Conservation (phyloP, 2,329 filamentous ascomycete genomes). For the Nemania bipapillata region DNA sequence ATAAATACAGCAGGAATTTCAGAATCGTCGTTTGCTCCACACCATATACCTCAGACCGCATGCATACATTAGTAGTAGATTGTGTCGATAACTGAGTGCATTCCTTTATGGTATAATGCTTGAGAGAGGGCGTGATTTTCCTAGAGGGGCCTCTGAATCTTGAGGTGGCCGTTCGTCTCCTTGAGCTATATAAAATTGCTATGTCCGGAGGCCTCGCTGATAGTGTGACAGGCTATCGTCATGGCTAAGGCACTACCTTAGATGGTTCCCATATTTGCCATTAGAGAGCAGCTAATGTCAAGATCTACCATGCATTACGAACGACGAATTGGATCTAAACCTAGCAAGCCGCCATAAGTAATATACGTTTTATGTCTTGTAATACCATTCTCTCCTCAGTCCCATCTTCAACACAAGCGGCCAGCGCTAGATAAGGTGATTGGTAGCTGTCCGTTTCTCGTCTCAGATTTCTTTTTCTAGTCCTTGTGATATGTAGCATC, state of each 20-base stretch:
- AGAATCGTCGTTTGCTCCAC: conserved; percentile 19
- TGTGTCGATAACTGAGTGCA: background rate
- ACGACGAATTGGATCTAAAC: background rate
- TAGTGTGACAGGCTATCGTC: background rate
- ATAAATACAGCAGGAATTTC: conserved; percentile 32
- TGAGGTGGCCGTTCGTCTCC: background rate
- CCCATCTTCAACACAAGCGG: background rate
- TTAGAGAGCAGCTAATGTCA: background rate
- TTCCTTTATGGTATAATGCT: no score
- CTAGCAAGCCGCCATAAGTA: background rate
- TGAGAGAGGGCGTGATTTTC: background rate
- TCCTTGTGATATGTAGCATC: background rate
- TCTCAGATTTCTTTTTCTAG: background rate
- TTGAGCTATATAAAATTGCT: background rate
- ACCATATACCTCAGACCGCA: background rate
- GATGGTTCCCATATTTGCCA: background rate
- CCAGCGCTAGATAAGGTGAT: no score
- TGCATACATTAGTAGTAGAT: background rate
- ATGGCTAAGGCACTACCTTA: background rate
- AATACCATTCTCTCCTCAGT: background rate
- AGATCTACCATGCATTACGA: background rate
- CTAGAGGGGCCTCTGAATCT: background rate
- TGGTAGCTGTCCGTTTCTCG: no score
- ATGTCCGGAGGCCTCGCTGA: background rate
- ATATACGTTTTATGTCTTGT: background rate